These are phyloP conservation scores for Ananas comosus DNA, from an alignment of 176 grass and related monocot species.

Conservation along the genomic window DNA sequence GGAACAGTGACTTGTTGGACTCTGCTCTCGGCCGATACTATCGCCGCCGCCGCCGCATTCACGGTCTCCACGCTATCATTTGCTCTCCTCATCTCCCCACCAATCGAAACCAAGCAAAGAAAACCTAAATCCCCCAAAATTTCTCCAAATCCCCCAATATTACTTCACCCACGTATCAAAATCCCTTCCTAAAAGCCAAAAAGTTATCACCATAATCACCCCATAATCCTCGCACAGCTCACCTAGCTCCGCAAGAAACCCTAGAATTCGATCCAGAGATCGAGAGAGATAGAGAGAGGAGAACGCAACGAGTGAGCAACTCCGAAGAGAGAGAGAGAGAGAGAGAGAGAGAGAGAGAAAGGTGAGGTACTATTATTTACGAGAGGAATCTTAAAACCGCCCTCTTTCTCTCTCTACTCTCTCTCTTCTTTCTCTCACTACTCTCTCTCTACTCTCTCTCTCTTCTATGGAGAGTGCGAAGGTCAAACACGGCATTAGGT, in stretches of 20 bases:
- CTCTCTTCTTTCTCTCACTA: not conserved
- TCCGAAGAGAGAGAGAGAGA: constrained; percentile 3
- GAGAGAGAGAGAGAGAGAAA: constrained; percentile 2
- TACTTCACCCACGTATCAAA: not conserved
- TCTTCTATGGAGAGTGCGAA: too few species aligned
- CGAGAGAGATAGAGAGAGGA: not conserved
- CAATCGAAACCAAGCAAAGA: constrained; percentile 22
- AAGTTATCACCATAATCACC: not conserved
- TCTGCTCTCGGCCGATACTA: constrained; percentile 54
- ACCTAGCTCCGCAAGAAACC: not conserved
- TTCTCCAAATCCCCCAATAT: not conserved
- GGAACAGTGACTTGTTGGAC: constrained; percentile 49
- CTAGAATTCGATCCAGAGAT: not conserved
- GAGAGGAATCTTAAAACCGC: constrained; percentile 25
- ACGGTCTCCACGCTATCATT: constrained; percentile 79
- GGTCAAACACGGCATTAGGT: too few species aligned
- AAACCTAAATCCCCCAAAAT: constrained; percentile 6
- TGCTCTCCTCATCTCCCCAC: constrained; percentile 44
- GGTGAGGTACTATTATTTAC: constrained; percentile 20
- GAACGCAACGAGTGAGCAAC: not conserved
- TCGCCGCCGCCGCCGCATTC: constrained; percentile 75
- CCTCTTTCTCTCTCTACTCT: not conserved
- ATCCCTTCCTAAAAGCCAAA: not conserved
- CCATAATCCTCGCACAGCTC: not conserved
- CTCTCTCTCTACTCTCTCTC: too few species aligned